phyloP scores from a whole-genome alignment of 75 land plant species.

The Cryptomeria japonica region DNA sequence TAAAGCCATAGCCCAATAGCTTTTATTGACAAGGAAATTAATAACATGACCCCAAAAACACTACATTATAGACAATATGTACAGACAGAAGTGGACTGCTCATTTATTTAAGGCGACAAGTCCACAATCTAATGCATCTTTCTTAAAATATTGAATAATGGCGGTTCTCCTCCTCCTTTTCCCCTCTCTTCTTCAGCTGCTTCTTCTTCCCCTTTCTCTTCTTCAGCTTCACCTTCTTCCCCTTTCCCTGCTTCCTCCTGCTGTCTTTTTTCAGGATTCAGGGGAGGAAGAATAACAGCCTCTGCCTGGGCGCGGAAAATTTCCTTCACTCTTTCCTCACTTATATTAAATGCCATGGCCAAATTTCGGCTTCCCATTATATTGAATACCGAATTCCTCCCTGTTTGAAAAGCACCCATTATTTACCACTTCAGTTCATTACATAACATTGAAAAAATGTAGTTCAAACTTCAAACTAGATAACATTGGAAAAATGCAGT shows the following conservation, averaged over 20 bases:
- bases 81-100: background rate
- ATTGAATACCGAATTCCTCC: slow-evolving; percentile 54
- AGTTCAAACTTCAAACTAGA: too few relatives aligned
- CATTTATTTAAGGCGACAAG: background rate
- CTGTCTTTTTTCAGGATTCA: background rate
- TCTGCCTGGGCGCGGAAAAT: slow-evolving; percentile 42
- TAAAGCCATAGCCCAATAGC: too few relatives aligned
- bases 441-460: background rate
- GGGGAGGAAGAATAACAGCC: slow-evolving; percentile 51
- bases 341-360: slow-evolving; percentile 57
- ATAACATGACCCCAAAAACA: too few relatives aligned
- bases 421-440: background rate
- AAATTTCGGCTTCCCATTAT: slow-evolving; percentile 44
- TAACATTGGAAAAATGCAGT: background rate
- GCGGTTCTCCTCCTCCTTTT: background rate
- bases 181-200: background rate
- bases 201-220: background rate
- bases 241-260: background rate
- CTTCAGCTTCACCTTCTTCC: background rate
- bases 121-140: background rate
- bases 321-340: slow-evolving; percentile 17
- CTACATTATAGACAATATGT: too few relatives aligned
- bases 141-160: background rate
- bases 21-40: too few relatives aligned
- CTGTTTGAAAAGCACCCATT: slow-evolving; percentile 11